Base-by-base conservation (phyloP, 1,284 basidiomycete genomes). In the Leucoagaricus sp. region DNA sequence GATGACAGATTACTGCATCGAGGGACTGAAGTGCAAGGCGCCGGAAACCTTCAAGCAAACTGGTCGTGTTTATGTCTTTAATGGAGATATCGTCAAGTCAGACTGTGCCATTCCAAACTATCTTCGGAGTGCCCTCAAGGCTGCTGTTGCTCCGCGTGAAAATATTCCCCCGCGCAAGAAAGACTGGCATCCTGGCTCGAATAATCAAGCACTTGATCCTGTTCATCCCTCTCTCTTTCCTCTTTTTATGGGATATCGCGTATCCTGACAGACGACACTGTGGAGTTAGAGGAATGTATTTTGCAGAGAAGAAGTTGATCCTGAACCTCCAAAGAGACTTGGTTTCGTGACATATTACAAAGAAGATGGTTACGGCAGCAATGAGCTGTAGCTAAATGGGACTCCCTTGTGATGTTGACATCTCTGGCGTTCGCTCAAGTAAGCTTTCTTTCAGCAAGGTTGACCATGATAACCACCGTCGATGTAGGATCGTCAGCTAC, bases 121-220 rank as follows among this genome's bases (percentile, higher is more conserved):
- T 13, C 36, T 38, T 4, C 36, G 25, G 10, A 50, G 63, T 8
- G 61, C 60, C 4, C 60, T 72, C 8, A 63, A 65, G 31, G 45
- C 55, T 6, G 69, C 61, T 15, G 69, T 72, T 17, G 48, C 53
- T 12, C 42, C 49, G 1, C 70, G 78, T 19, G 77, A 78, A 57
- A 58, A 71, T 28, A 69, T 78, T 4, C 72, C 76, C 0, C 69
- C 69, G 47, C 60, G 67, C 1, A 45, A 69, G 28, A 75, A 72
- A 49, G 78, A 81, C 63, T 80, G 78, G 78, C 78, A 79, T 59
- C 79, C 79, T 0, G 69, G 72, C 12, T 77, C 78, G 7, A 65
- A 78, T 34, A 65, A 68, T 7, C 58, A 44, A 28, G 58, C 58
- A 3, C 54, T 15, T 65, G 76, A 79, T 55, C 70, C 79, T 28